phyloP scores from a whole-genome alignment of 1,284 basidiomycete genomes.

The Xerocomus minutiporus region DNA sequence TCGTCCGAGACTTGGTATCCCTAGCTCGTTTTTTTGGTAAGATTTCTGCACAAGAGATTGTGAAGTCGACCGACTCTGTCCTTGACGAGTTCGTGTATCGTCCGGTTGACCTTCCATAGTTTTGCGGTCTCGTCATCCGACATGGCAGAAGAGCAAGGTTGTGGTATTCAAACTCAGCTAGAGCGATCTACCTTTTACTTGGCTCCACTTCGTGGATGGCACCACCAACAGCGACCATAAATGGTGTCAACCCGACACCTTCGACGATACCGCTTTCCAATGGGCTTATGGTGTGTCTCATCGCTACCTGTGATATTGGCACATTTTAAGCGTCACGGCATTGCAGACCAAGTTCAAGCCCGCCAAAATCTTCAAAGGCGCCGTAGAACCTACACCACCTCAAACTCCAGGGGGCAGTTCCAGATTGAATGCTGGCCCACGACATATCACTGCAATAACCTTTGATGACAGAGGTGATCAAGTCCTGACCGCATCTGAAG shows the following conservation, averaged over 20 bases:
- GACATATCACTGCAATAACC: slow-evolving; percentile 81
- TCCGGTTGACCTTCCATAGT: slow-evolving; percentile 95
- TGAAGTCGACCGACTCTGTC: slow-evolving; percentile 65
- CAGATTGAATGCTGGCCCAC: slow-evolving; percentile 42
- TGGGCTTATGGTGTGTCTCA: slow-evolving; percentile 42
- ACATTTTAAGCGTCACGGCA: not conserved
- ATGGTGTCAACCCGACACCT: slow-evolving; percentile 31
- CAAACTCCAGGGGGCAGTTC: slow-evolving; percentile 44
- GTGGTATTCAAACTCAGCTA: slow-evolving; percentile 33
- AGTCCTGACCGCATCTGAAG: slow-evolving; percentile 85
- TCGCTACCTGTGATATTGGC: not conserved
- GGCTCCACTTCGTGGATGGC: slow-evolving; percentile 13
- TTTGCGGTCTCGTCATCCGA: slow-evolving; percentile 75
- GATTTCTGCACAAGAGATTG: slow-evolving; percentile 8
- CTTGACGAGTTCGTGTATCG: slow-evolving; percentile 93
- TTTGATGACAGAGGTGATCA: slow-evolving; percentile 91
- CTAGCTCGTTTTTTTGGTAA: slow-evolving; percentile 37
- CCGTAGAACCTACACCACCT: slow-evolving; percentile 59
- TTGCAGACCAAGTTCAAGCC: slow-evolving; percentile 73
- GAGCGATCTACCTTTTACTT: too few species aligned
- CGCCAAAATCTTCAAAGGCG: slow-evolving; percentile 81
- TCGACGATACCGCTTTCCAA: slow-evolving; percentile 38
- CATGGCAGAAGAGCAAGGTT: slow-evolving; percentile 38
- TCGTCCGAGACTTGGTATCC: slow-evolving; percentile 88
- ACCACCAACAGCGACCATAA: slow-evolving; percentile 33